Base-by-base conservation (phyloP, 345 rosid genomes). In the Bruguiera gymnorhiza region DNA sequence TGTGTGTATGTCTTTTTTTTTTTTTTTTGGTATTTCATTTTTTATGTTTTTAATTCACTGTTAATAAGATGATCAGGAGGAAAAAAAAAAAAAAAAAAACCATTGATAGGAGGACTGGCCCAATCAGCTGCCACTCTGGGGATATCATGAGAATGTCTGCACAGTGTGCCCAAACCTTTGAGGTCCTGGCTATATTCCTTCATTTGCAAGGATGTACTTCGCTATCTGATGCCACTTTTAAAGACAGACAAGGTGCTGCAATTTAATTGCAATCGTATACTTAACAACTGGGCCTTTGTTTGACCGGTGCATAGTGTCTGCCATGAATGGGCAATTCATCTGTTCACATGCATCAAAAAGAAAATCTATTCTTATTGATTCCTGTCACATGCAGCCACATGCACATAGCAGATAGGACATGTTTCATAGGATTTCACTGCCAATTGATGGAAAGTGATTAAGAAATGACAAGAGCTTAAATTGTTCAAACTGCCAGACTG, bases 161-260 rank as follows among this genome's bases (percentile, higher is more conserved):
- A 88, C 88, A 8, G 88, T 81, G 24, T 91, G 97, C 75, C 96
- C 98, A 24, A 79, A 94, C 74, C 69, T 43, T 96, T 94, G 81
- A 82, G 92, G 72, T 21, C 21, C 55, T 60, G 64, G 37, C 57
- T 59, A 36, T 30, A 29, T 15, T 66, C 66, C 0, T 61, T 53
- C 46, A 24, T 32, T 46, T 48, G 43, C 36, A 29, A 7, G 53
- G 24, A 39, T 26, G 27, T 50, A 34, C 23, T 55, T 55, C 46
- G 46, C 46, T 39, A 39, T 55, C 29, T 7, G 26, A 55, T 23
- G 59, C 19, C 23, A 26, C 13, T 55, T 55, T 8, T 55, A 26
- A 55, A n/a, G 11, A 23, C 29, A 55, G 29, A 55, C 13, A 23
- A 9, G 6, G 59, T 55, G 29, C 26, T 55, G 59, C 27, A 55